Base-by-base conservation (phyloP, 1,139 yeast genomes). In the Geotrichum candidum region DNA sequence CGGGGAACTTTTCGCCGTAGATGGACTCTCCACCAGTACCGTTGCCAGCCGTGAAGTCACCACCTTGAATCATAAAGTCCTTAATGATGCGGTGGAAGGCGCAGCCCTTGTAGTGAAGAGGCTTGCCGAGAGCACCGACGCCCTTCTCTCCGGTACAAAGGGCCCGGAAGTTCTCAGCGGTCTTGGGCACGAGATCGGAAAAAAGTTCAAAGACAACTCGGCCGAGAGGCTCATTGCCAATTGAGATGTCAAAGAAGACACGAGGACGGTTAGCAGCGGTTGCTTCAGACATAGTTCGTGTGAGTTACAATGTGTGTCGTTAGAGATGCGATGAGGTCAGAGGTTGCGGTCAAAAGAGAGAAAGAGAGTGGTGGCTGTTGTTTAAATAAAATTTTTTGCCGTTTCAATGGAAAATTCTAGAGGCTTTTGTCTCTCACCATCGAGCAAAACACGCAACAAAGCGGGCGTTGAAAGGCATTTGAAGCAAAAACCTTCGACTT, bases 1-100 rank as follows among this genome's bases (percentile, higher is more conserved):
- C 98, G 72, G 88, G 95, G 72, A 94, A 94, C 76, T 90, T 91
- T 70, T 90, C 97, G 18, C 98, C 98, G 73, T 92, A 94, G 68
- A 91, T 92, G 41, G 96, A 88, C 75, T 88, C 96, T 61, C 98
- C 98, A 54, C 98, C 98, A 48, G 94, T 88, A 41, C 98, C 98
- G 68, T 88, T 79, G 33, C 88, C 90, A 67, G 84, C 85, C 56
- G 97, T 91, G 78, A 92, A 92, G 73, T 94, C 99, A 70, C 99
- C 99, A 74, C 97, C 97, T 50, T 62, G 64, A 55, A 62, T 62
- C 64, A 62, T 62, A 29, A 71, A 72, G 61, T 70, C 66, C 73
- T 88, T 87, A 74, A 94, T 95, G 45, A 94, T 95, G 67, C 99
- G 83, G 77, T 94, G 99, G 81, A 94, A 94, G 15, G 82, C 78